These are phyloP conservation scores for Eucommia ulmoides DNA, from an alignment of 257 asterid genomes.

Conservation along the genomic window DNA sequence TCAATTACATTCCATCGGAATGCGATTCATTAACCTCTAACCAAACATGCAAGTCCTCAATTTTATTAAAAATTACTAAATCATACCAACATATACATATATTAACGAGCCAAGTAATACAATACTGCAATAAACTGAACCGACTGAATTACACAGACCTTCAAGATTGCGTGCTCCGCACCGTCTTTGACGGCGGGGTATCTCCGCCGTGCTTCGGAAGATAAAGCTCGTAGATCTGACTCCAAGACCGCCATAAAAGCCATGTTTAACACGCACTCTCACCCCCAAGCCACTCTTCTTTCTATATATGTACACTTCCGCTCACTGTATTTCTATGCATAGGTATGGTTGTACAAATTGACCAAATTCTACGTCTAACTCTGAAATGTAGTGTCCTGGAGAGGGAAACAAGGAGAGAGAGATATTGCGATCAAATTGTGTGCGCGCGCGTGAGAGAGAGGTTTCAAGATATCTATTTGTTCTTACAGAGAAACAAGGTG, in stretches of 20 bases:
- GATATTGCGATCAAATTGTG: too few relatives aligned
- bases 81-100: not conserved
- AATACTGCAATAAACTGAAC: not conserved
- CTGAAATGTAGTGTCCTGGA: too few relatives aligned
- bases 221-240: slow-evolving; percentile 96
- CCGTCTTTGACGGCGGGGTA: slow-evolving; percentile 94
- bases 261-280: slow-evolving; percentile 26
- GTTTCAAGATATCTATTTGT: too few relatives aligned
- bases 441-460: too few relatives aligned
- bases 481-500: too few relatives aligned
- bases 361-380: too few relatives aligned
- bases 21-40: not conserved
- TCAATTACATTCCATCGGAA: too few relatives aligned
- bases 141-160: slow-evolving; percentile 23
- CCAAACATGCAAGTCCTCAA: not conserved
- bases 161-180: slow-evolving; percentile 91
- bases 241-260: slow-evolving; percentile 88
- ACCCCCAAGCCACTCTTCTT: not conserved
- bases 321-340: too few relatives aligned
- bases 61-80: not conserved
- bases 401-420: too few relatives aligned
- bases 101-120: not conserved
- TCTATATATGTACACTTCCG: too few relatives aligned
- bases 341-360: too few relatives aligned
- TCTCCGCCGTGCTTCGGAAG: slow-evolving; percentile 97